Evolutionary conservation across 768 basidiomycete species (phyloP).

Genomic region (Lentinula sp.): DNA sequence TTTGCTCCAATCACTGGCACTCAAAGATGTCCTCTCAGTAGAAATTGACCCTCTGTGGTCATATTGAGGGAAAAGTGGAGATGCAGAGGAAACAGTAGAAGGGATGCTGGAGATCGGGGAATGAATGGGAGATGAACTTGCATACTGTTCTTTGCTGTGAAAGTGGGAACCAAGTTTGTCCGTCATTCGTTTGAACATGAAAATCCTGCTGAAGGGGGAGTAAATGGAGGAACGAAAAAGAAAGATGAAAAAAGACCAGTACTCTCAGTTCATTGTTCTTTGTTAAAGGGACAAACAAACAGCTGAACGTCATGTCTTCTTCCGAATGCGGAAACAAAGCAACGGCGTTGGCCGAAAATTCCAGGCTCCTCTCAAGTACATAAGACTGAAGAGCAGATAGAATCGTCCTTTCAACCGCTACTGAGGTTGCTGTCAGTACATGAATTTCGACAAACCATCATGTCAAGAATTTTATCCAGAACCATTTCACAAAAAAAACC

Average conservation of each 20-base stretch:
- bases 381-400: too few relatives aligned
- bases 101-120: slow-evolving; percentile 5
- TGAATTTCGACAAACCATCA: too few relatives aligned
- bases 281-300: slow-evolving; percentile 6
- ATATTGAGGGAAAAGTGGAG: slow-evolving; percentile 26
- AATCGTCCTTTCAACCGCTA: too few relatives aligned
- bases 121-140: neutral
- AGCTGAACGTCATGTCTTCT: neutral
- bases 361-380: too few relatives aligned
- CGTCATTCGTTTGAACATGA: slow-evolving; percentile 48
- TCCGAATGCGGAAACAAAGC: neutral
- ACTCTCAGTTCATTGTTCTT: slow-evolving; percentile 21
- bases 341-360: neutral
- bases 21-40: slow-evolving; percentile 54
- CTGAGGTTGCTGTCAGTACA: too few relatives aligned
- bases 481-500: too few relatives aligned
- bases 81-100: slow-evolving; percentile 19
- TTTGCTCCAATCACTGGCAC: slow-evolving; percentile 39
- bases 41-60: slow-evolving; percentile 67
- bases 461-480: too few relatives aligned
- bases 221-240: slow-evolving; percentile 8
- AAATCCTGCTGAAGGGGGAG: slow-evolving; percentile 7
- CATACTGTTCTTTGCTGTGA: neutral
- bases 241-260: slow-evolving; percentile 6
- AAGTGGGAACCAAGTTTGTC: slow-evolving; percentile 36